Base-by-base conservation (phyloP, 345 rosid species). In the Eutrema japonicum region DNA sequence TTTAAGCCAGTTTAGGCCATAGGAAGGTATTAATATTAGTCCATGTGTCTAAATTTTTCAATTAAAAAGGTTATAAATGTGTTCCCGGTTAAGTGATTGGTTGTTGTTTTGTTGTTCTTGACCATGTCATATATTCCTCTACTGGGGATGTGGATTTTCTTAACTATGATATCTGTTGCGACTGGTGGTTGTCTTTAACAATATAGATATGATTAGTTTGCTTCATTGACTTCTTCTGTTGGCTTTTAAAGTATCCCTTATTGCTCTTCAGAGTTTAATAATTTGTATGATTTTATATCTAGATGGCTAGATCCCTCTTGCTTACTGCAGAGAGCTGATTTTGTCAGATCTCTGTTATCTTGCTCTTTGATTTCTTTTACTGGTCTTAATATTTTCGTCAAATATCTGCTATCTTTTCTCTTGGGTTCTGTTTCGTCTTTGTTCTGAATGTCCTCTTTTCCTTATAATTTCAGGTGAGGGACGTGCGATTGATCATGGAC, bases 401-500 rank as follows among this genome's bases (percentile, higher is more conserved):
- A 30, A 29, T 52, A 9, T 22, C 26, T 22, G 26, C 26, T 22
- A 22, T 22, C 26, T 22, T 22, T 22, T 26, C 14, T 13, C 54
- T 36, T 68, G 8, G 6, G 12, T 70, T 68, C 6, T 53, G 40
- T 35, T 42, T 13, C 3, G 11, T 47, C 49, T 68, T 27, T 72
- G 47, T 64, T 45, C 68, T 43, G 50, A 65, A 48, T 74, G 32
- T 26, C 40, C 16, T 49, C 54, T 13, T 55, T 78, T 65, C 14
- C 45, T 47, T 56, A 38, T 70, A 26, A 71, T 77, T 82, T 71
- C 84, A 93, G 98, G 98, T 93, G 66, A 89, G 98, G 83, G 98
- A 93, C 72, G 98, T 93, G 29, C 92, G 96, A n/a, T 73, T 93
- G 82, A 93, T 93, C 81, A 87, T 93, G 97, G 98, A 93, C 72